A percentile compares a stretch with the other conserved stretches of the same genome.
phyloP scores from a whole-genome alignment of 805 yeast species.

The Pichia eremophila region DNA sequence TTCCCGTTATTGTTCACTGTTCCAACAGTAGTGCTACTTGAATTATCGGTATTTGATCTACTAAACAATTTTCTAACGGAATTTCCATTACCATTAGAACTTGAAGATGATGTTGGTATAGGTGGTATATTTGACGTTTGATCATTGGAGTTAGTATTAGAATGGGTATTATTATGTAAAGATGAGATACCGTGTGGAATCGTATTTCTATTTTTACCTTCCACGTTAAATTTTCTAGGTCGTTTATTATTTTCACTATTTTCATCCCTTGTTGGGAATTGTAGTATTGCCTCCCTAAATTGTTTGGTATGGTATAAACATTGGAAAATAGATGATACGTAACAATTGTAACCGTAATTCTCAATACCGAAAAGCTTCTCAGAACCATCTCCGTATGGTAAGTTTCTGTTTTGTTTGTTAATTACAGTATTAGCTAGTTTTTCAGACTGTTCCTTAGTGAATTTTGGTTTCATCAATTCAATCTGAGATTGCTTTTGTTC shows the following conservation, averaged over 20 bases:
- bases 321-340: slow-evolving; percentile 87
- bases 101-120: background rate
- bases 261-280: slow-evolving; percentile 34
- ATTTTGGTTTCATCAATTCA: background rate
- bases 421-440: slow-evolving; percentile 15
- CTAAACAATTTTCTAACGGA: background rate
- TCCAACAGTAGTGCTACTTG: background rate
- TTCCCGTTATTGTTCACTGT: background rate
- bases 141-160: background rate
- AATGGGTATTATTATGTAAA: background rate
- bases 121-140: background rate
- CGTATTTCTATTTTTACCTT: background rate
- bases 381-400: slow-evolving; percentile 60
- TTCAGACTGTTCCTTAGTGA: background rate
- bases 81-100: background rate
- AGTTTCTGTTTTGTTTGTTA: slow-evolving; percentile 12
- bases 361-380: slow-evolving; percentile 72
- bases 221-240: slow-evolving; percentile 26
- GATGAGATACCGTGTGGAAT: background rate
- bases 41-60: slow-evolving; percentile 13
- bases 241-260: slow-evolving; percentile 20
- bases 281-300: slow-evolving; percentile 51
- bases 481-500: background rate
- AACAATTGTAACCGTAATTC: slow-evolving; percentile 87
- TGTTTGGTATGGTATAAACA: slow-evolving; percentile 68